phyloP scores from a whole-genome alignment of 225 moss, liverwort and hornwort genomes.

The Antitrichia curtipendula region DNA sequence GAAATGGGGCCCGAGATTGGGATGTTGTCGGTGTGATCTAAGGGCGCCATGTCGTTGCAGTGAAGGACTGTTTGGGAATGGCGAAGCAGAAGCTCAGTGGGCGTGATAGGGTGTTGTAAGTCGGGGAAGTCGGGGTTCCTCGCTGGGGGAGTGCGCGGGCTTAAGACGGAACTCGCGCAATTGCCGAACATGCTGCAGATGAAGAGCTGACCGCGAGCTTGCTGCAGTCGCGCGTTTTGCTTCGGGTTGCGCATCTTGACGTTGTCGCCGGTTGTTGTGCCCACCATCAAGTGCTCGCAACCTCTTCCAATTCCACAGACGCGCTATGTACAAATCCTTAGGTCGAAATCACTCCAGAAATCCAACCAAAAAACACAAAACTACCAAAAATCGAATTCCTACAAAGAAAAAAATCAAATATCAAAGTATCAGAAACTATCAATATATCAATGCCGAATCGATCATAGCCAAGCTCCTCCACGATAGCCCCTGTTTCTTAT shows the following conservation, averaged over 20 bases:
- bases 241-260: constrained; percentile 39
- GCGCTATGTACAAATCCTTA: neutral
- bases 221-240: constrained; percentile 42
- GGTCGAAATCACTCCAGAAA: neutral
- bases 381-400: neutral
- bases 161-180: constrained; percentile 44
- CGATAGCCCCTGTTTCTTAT: neutral
- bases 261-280: neutral
- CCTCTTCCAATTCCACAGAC: too few species aligned
- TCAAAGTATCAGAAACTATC: neutral
- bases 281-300: neutral
- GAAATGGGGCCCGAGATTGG: neutral
- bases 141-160: constrained; percentile 30
- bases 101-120: neutral
- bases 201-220: constrained; percentile 48
- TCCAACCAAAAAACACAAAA: neutral
- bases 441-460: neutral
- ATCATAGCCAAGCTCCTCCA: neutral
- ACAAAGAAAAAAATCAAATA: neutral
- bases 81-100: neutral
- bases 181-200: constrained; percentile 50
- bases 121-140: constrained; percentile 5
- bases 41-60: neutral
- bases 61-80: neutral
- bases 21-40: neutral